Evolutionary conservation across 202 grass and related monocot genomes (phyloP).

Genomic region (Setaria viridis): DNA sequence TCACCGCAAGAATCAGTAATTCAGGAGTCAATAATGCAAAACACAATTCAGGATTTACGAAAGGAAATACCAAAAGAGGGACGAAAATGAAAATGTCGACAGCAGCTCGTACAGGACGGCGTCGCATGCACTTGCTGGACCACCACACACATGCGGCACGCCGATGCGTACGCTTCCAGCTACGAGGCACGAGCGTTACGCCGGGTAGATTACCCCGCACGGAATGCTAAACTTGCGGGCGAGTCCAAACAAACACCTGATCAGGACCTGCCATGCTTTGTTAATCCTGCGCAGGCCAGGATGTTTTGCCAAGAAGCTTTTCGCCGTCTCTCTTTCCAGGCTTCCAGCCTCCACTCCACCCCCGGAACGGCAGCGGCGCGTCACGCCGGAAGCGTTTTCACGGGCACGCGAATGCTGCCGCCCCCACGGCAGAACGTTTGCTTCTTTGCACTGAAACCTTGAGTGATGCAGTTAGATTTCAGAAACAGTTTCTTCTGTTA

Average conservation of each 20-base stretch:
- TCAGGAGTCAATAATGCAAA: background rate
- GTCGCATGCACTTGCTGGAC: background rate
- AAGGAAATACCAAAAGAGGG: no score
- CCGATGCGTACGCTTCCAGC: background rate
- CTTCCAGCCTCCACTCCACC: no score
- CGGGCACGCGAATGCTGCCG: constrained; percentile 19
- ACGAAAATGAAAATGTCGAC: background rate
- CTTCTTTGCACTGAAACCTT: background rate
- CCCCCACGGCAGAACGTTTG: background rate
- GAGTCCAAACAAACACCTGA: background rate
- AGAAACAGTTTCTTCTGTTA: background rate
- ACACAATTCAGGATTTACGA: no score
- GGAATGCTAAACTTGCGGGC: constrained; percentile 40
- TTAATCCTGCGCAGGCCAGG: background rate
- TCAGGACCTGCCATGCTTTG: background rate
- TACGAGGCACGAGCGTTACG: background rate
- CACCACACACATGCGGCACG: background rate
- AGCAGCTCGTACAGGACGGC: background rate
- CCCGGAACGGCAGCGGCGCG: background rate
- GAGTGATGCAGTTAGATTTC: background rate
- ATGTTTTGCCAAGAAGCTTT: no score
- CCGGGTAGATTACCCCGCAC: constrained; percentile 33
- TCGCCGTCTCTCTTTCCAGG: background rate
- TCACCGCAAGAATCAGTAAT: background rate
- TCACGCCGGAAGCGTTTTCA: constrained; percentile 27